Percentiles rank a stretch among this genome's conserved stretches.
These are phyloP conservation scores for Scutellaria galericulata DNA, from an alignment of 257 asterid genomes.

Conservation along the genomic window DNA sequence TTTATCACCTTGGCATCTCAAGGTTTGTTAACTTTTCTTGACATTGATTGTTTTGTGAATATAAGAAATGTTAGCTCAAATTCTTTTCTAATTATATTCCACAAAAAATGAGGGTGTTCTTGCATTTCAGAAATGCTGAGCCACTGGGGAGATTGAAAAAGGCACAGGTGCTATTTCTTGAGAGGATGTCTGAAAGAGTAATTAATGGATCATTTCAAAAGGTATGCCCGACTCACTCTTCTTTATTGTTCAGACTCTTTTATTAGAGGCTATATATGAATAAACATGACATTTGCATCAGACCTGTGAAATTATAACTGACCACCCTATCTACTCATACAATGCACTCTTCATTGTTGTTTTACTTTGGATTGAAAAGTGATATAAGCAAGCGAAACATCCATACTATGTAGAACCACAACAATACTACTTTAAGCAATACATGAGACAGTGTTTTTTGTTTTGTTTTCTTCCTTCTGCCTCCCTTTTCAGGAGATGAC, in stretches of 20 bases:
- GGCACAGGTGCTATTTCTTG: conserved; percentile 91
- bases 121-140: conserved; percentile 66
- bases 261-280: conserved; percentile 6
- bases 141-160: conserved; percentile 90
- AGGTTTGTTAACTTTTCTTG: conserved; percentile 53
- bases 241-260: neutral
- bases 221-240: conserved; percentile 52
- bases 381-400: neutral
- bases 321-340: conserved; percentile 8
- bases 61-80: neutral
- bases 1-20: conserved; percentile 86
- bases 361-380: conserved; percentile 1
- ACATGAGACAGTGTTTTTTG: neutral
- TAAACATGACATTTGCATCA: conserved; percentile 13
- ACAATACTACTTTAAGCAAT: neutral
- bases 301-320: neutral
- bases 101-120: conserved; percentile 15
- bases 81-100: conserved; percentile 15
- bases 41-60: conserved; percentile 1
- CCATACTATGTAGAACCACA: neutral
- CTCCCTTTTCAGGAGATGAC: neutral
- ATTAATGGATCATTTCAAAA: conserved; percentile 55
- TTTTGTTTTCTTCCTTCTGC: neutral
- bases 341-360: neutral
- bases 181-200: conserved; percentile 83